Evolutionary conservation across 306 rosid genomes (phyloP), one percentile per base, ranked within the genome.

Genomic region (Astragalus glycyphyllos): DNA sequence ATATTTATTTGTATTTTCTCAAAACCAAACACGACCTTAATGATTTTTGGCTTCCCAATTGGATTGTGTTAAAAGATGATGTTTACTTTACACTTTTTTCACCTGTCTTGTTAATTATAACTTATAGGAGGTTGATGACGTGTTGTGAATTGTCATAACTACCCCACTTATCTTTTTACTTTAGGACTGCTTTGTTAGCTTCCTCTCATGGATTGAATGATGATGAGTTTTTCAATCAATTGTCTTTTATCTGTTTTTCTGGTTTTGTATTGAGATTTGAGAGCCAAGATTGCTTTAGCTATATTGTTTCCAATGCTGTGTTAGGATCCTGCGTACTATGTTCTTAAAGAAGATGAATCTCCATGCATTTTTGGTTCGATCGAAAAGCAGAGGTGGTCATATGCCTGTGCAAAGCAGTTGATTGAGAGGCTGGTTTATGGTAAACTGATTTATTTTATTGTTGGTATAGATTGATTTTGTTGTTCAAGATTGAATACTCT

Each of bases 381-480:
- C 44, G 99, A 94, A 60, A 94, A 91, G 86, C 99, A 94, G 78
- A 86, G 99, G 53, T 94, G 99, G 99, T 94, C 99, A 0, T 94
- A 94, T 81, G 99, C 99, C 2, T 94, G 99, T 71, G 99, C 99
- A 15, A 94, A 94, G 78, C 99, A 94, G 80, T 81, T 94, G 87
- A 94, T 94, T 11, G 99, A 94, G 87, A 91, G 99, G 92, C 90
- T 94, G 82, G 73, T 94, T 42, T 94, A 91, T 83, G 99, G 99
- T 94, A 35, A 41, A 83, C 37, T 67, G 29, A 31, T 46, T 51
- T 48, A 0, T 13, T 20, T 11, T 31, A 13, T 17, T 71, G 62
- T 57, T 53, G 20, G 8, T 20, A 7, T 58, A 26, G 8, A 50
- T 32, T 50, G 48, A 56, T 65, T 32, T 4, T 44, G 8, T 31